Conservation (phyloP, 2,329 filamentous ascomycete species). For the Taxawa tesnikishii region DNA sequence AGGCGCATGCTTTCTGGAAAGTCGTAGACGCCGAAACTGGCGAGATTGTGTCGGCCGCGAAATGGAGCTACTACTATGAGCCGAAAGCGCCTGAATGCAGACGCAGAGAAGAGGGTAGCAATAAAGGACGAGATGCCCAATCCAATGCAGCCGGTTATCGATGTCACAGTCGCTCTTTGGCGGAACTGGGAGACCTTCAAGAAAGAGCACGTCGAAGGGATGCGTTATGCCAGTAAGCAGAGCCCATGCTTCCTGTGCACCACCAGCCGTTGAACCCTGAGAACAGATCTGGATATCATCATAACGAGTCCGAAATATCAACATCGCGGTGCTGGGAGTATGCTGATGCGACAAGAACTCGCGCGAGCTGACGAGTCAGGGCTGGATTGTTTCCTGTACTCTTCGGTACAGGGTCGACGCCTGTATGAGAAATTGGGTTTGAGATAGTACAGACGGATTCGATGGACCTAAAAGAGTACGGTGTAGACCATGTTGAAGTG, state of each 20-base stretch:
- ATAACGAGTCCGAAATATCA: conserved; percentile 26
- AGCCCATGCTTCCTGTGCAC: no score
- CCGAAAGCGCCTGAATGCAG: conserved; percentile 1
- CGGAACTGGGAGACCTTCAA: conserved; percentile 8
- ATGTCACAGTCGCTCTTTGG: conserved; percentile 2
- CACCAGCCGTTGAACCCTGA: no score
- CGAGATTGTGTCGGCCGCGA: conserved; percentile 18
- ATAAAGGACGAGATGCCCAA: background rate
- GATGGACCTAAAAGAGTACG: conserved; percentile 3
- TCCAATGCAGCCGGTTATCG: background rate
- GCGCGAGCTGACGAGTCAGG: conserved; percentile 24
- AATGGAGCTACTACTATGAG: conserved; percentile 11
- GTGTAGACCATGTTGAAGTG: conserved; percentile 1
- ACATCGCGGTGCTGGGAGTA: conserved; percentile 23
- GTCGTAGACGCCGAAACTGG: conserved; percentile 15
- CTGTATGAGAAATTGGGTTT: conserved; percentile 21
- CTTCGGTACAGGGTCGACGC: conserved; percentile 11
- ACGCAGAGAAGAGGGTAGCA: conserved; percentile 3
- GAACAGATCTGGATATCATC: conserved; percentile 15
- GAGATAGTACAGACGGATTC: conserved; percentile 1
- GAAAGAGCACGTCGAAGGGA: conserved; percentile 6
- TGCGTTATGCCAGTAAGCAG: conserved; percentile 11
- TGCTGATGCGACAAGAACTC: conserved; percentile 25
- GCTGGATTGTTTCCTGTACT: conserved; percentile 4
- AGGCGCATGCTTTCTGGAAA: conserved; percentile 7